phyloP scores from a whole-genome alignment of 257 asterid genomes.

The Thymus mandschuricus region DNA sequence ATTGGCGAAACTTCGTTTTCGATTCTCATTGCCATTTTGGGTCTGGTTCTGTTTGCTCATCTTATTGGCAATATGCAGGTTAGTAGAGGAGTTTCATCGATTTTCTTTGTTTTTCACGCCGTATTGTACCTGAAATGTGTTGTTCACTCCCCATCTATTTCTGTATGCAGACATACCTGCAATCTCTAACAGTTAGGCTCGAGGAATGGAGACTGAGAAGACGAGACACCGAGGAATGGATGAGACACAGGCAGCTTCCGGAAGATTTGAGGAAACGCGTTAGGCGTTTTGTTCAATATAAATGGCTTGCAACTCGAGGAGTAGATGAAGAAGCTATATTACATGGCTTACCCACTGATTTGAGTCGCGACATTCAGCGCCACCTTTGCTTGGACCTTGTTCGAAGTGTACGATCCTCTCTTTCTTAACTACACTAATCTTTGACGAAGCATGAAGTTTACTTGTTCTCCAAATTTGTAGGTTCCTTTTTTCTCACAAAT shows the following conservation, averaged over 20 bases:
- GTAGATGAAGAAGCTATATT: constrained; percentile 86
- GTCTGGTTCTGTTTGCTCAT: constrained; percentile 87
- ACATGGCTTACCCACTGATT: constrained; percentile 79
- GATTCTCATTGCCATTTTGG: constrained; percentile 85
- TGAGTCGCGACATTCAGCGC: constrained; percentile 89
- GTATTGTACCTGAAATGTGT: neutral
- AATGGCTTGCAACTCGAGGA: constrained; percentile 98
- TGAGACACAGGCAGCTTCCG: constrained; percentile 96
- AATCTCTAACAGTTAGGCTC: constrained; percentile 76
- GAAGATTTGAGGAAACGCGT: constrained; percentile 80
- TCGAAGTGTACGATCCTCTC: constrained; percentile 65
- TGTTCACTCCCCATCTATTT: constrained; percentile 30
- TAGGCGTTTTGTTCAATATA: constrained; percentile 86
- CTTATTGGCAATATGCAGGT: constrained; percentile 99
- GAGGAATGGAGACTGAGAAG: constrained; percentile 95
- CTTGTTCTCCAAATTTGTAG: constrained; percentile 34
- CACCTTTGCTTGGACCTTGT: constrained; percentile 98
- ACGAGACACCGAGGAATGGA: constrained; percentile 97
- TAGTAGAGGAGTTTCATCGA: constrained; percentile 8
- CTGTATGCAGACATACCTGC: constrained; percentile 76
- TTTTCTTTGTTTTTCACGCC: neutral
- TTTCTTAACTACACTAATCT: neutral
- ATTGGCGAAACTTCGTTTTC: constrained; percentile 87
- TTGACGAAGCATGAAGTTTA: constrained; percentile 17
- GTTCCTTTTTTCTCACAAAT: constrained; percentile 94